Evolutionary conservation across 257 asterid genomes (phyloP).

Genomic region (Marsdenia floribunda): DNA sequence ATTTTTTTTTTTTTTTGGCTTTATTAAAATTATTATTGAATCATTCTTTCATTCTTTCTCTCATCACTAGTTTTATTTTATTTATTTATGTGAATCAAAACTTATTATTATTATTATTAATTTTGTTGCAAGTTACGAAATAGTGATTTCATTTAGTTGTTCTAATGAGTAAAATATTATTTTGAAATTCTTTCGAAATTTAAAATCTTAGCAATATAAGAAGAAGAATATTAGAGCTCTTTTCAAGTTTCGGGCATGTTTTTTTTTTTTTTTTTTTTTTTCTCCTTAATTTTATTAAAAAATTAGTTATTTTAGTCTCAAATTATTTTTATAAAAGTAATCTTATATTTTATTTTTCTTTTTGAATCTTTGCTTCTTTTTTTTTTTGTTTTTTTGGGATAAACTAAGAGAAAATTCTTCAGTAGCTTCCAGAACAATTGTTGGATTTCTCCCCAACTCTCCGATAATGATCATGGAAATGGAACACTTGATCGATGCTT

Average conservation of each 20-base stretch:
- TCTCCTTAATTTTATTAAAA: too few relatives aligned
- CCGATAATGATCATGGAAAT: not conserved
- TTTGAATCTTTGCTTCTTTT: too few relatives aligned
- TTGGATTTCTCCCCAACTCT: not conserved
- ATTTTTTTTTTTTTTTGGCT: not conserved
- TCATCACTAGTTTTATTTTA: not conserved
- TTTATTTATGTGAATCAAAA: not conserved
- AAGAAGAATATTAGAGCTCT: not conserved
- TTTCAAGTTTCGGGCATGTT: not conserved
- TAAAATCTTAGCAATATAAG: too few relatives aligned
- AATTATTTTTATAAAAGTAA: too few relatives aligned
- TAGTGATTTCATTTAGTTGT: not conserved
- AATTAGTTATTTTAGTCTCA: too few relatives aligned
- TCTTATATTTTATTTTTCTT: too few relatives aligned
- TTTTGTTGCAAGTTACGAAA: not conserved
- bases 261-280: not conserved
- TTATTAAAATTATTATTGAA: not conserved
- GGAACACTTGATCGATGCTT: not conserved
- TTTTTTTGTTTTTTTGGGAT: too few relatives aligned
- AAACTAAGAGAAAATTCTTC: not conserved
- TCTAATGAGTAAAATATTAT: not conserved
- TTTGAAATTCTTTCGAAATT: not conserved
- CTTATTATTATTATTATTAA: not conserved
- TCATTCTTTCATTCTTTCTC: not conserved
- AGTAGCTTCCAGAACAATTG: not conserved